A percentile compares a stretch with the other conserved stretches of the same genome.
Conservation (phyloP, 2,329 filamentous ascomycete genomes). For the Apiospora aurea region DNA sequence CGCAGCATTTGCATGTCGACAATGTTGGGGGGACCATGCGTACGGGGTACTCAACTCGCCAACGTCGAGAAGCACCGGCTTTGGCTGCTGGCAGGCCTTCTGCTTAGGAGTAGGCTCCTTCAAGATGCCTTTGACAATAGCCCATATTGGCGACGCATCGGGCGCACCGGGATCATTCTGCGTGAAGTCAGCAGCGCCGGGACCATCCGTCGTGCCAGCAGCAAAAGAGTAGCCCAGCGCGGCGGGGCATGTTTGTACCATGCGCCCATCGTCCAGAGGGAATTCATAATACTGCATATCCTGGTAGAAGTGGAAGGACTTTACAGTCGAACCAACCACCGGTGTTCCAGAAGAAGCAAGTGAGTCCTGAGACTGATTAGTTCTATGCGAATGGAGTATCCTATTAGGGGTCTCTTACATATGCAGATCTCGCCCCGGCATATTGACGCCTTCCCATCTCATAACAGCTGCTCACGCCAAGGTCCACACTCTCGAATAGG, state of each 20-base stretch:
- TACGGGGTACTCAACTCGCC: conserved; percentile 80
- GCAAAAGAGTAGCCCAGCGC: conserved; percentile 90
- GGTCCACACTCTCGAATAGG: conserved; percentile 68
- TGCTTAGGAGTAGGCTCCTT: conserved; percentile 74
- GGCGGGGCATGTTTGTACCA: conserved; percentile 79
- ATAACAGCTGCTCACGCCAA: conserved; percentile 77
- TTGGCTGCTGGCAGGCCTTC: conserved; percentile 77
- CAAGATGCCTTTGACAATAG: conserved; percentile 73
- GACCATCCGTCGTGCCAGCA: conserved; percentile 87
- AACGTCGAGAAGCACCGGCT: conserved; percentile 86
- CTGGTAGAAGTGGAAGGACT: conserved; percentile 81
- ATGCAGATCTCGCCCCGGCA: conserved; percentile 60
- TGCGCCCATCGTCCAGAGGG: conserved; percentile 72
- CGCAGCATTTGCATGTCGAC: conserved; percentile 86
- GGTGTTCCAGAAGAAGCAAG: conserved; percentile 55
- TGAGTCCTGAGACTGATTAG: conserved; percentile 52
- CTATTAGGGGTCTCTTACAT: conserved; percentile 38
- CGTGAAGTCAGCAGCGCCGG: conserved; percentile 88
- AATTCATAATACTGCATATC: conserved; percentile 80
- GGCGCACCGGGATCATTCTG: conserved; percentile 78
- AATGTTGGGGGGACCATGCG: conserved; percentile 86
- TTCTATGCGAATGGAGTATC: neutral
- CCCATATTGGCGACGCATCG: conserved; percentile 78
- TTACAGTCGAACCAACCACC: conserved; percentile 70
- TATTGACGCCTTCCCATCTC: conserved; percentile 76